A percentile compares a stretch with the other conserved stretches of the same genome.
These are phyloP conservation scores for Chaetomium olivaceum DNA, from an alignment of 2,329 filamentous ascomycete species.

Conservation along the genomic window DNA sequence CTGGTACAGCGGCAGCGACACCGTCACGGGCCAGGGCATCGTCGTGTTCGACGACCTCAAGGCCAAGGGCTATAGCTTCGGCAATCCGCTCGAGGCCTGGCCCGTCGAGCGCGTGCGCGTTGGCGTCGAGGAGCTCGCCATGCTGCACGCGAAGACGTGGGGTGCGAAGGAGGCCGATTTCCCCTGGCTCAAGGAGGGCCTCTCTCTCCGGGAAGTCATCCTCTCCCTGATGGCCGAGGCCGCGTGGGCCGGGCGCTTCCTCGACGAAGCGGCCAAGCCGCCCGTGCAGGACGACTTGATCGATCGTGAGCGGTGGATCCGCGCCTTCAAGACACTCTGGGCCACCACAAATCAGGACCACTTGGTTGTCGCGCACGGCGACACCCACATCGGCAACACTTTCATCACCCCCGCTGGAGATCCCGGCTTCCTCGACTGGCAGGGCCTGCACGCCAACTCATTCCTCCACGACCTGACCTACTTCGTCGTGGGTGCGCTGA, in stretches of 20 bases:
- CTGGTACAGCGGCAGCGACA: constrained; percentile 32
- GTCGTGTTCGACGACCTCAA: constrained; percentile 70
- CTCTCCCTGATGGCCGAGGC: constrained; percentile 18
- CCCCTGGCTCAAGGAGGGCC: constrained; percentile 33
- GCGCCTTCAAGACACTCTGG: constrained; percentile 40
- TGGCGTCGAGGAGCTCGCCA: constrained; percentile 44
- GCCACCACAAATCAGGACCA: constrained; percentile 40
- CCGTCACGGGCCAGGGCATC: constrained; percentile 54
- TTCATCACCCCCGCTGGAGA: constrained; percentile 42
- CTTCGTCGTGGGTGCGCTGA: constrained; percentile 43
- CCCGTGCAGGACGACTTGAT: constrained; percentile 21
- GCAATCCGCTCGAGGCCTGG: constrained; percentile 42
- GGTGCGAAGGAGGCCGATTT: constrained; percentile 37
- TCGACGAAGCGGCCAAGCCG: constrained; percentile 21
- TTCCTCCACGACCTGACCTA: constrained; percentile 48
- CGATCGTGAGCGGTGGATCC: constrained; percentile 25
- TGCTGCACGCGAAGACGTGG: constrained; percentile 45
- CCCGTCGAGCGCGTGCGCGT: constrained; percentile 24
- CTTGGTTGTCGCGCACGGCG: constrained; percentile 45
- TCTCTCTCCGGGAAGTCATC: constrained; percentile 19
- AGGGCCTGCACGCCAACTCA: constrained; percentile 44
- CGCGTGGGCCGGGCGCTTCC: constrained; percentile 22
- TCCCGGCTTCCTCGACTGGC: constrained; percentile 48
- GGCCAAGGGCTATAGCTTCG: constrained; percentile 51
- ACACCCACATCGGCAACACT: constrained; percentile 48